These are phyloP conservation scores for Thielaviopsis ethacetica DNA, from an alignment of 2,329 filamentous ascomycete genomes.

Conservation along the genomic window DNA sequence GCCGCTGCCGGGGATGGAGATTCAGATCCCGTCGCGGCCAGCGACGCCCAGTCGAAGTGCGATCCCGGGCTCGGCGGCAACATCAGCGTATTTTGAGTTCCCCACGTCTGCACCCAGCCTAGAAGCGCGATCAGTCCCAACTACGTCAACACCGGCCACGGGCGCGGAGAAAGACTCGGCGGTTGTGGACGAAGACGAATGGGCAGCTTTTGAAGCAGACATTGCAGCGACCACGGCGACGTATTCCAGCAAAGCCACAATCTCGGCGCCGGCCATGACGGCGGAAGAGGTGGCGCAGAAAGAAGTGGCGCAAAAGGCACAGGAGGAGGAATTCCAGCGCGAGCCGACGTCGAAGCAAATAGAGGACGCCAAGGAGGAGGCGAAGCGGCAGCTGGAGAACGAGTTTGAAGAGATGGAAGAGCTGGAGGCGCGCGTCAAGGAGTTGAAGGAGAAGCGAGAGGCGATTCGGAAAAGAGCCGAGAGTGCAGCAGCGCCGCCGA, in stretches of 20 bases:
- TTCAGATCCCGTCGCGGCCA: constrained; percentile 47
- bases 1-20: constrained; percentile 38
- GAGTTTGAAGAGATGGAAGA: constrained; percentile 75
- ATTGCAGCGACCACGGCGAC: constrained; percentile 36
- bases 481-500: constrained; percentile 16
- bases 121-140: constrained; percentile 16
- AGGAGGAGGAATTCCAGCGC: constrained; percentile 25
- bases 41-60: constrained; percentile 35
- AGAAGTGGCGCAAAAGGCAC: constrained; percentile 29
- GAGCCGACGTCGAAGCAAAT: constrained; percentile 32
- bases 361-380: constrained; percentile 59
- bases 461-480: constrained; percentile 32
- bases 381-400: constrained; percentile 52
- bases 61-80: neutral
- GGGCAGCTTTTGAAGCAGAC: constrained; percentile 76
- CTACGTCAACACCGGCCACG: neutral
- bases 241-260: constrained; percentile 29
- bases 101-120: constrained; percentile 18
- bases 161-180: constrained; percentile 4
- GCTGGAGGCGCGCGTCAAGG: constrained; percentile 53
- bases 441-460: constrained; percentile 55
- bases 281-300: constrained; percentile 44
- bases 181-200: constrained; percentile 55
- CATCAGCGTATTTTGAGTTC: constrained; percentile 10
- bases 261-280: constrained; percentile 52